Percentiles rank a stretch among this genome's conserved stretches.
Evolutionary conservation across 805 yeast genomes (phyloP).

Genomic region (Wickerhamiella musiphila): DNA sequence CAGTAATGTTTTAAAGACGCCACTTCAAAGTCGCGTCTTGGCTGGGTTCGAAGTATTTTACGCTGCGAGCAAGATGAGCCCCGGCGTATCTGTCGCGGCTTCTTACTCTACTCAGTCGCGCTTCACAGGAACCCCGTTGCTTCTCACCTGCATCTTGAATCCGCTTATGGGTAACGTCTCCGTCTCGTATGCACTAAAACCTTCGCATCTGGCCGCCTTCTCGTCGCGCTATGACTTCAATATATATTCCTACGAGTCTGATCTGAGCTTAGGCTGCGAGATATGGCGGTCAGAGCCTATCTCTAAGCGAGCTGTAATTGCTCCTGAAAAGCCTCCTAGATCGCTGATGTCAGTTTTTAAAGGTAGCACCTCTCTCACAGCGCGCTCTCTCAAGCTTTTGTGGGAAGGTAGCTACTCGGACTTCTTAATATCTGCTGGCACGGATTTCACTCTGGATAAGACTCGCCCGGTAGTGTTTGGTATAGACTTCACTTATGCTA

Average conservation of each 20-base stretch:
- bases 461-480: slow-evolving; percentile 11
- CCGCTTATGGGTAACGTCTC: slow-evolving; percentile 83
- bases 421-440: slow-evolving; percentile 62
- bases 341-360: slow-evolving; percentile 45
- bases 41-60: slow-evolving; percentile 83
- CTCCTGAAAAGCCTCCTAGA: slow-evolving; percentile 5
- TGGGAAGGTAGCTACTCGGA: slow-evolving; percentile 86
- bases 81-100: slow-evolving; percentile 73
- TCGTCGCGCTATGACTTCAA: slow-evolving; percentile 81
- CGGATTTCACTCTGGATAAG: slow-evolving; percentile 12
- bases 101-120: slow-evolving; percentile 76
- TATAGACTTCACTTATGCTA: slow-evolving; percentile 13
- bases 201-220: slow-evolving; percentile 52
- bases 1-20: slow-evolving; percentile 7
- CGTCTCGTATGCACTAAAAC: slow-evolving; percentile 71
- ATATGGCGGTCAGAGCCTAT: slow-evolving; percentile 37
- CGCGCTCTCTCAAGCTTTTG: slow-evolving; percentile 39
- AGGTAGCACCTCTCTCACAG: slow-evolving; percentile 50
- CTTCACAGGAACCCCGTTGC: slow-evolving; percentile 74
- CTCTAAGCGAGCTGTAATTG: slow-evolving; percentile 6
- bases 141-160: slow-evolving; percentile 71
- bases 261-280: slow-evolving; percentile 74
- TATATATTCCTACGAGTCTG: slow-evolving; percentile 75
- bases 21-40: slow-evolving; percentile 36
- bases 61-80: slow-evolving; percentile 67